Evolutionary conservation across 2,329 filamentous ascomycete genomes (phyloP), one percentile per base, ranked within the genome.

Genomic region (Cadophora sp.): DNA sequence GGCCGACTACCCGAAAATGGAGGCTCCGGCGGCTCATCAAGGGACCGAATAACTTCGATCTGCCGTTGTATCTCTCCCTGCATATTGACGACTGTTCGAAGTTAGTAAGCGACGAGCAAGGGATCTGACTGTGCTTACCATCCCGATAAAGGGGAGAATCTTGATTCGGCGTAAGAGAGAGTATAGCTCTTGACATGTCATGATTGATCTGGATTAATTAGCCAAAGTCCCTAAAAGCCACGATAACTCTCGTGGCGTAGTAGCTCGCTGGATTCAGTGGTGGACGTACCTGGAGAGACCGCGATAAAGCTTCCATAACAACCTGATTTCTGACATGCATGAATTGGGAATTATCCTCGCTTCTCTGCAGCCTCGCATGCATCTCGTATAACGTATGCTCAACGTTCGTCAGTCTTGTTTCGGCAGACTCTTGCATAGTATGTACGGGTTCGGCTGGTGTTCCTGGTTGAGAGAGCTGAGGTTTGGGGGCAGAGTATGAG

Each of bases 351-450:
- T 87, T 90, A 76, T 98, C 95, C 78, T 98, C 96, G 70, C 91
- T 92, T 68, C 94, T 89, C 75, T 91, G 86, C 66, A 98, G 83
- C 71, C 94, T 88, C 53, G 85, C 82, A 77, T 90, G 90, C 76
- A 97, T 84, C 68, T 97, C 95, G 78, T 92, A 97, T 55, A 97
- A 80, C 24, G 88, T 89, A 76, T 96, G 92, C 78, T 99, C 96
- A 29, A 98, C 82, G 72, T 86, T 87, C 72, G 87, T 85, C 66
- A 97, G 79, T 73, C 94, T 87, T 59, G 89, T 87, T 75, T 99
- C 95, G 14, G 90, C 84, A 14, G 89, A 89, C 75, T 98, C 95
- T 48, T 89, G 88, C 19, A 87, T 83, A 29, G 85, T 79, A n/a
- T 86, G 85, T 80, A 94, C 91, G 11, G 92, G 87, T 77, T 97